A percentile compares a stretch with the other conserved stretches of the same genome.
Conservation (phyloP, 768 basidiomycete genomes). For the Lentinula aciculospora region DNA sequence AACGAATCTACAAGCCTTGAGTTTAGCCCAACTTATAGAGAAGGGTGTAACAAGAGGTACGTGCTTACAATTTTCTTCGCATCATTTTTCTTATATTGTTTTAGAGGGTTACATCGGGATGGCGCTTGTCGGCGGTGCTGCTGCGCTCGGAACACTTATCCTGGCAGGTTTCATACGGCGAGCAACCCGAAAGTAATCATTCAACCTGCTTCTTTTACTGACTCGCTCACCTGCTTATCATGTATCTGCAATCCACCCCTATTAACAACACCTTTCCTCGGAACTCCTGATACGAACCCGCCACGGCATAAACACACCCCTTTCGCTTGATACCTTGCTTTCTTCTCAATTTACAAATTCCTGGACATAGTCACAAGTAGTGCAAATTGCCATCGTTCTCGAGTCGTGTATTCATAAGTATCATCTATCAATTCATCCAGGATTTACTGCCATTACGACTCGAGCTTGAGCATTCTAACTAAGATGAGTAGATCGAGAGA, state of each 20-base stretch:
- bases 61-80: slow-evolving; percentile 12
- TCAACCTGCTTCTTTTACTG: slow-evolving; percentile 1
- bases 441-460: too few relatives aligned
- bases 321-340: not conserved
- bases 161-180: slow-evolving; percentile 81
- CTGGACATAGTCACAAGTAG: slow-evolving; percentile 4
- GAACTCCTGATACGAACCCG: not conserved
- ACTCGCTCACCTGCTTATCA: slow-evolving; percentile 7
- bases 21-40: slow-evolving; percentile 81
- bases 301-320: not conserved
- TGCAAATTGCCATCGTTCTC: not conserved
- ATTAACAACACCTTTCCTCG: not conserved
- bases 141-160: slow-evolving; percentile 74
- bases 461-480: too few relatives aligned
- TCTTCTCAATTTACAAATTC: not conserved
- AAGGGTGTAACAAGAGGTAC: slow-evolving; percentile 75
- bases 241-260: not conserved
- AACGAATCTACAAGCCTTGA: slow-evolving; percentile 87
- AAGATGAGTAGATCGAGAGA: too few relatives aligned
- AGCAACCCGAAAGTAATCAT: slow-evolving; percentile 50
- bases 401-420: slow-evolving; percentile 1
- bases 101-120: slow-evolving; percentile 98
- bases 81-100: not conserved
- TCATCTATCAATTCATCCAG: not conserved
- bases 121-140: slow-evolving; percentile 89